Evolutionary conservation across 768 basidiomycete species (phyloP).

Genomic region (Lactifluus subvellereus): DNA sequence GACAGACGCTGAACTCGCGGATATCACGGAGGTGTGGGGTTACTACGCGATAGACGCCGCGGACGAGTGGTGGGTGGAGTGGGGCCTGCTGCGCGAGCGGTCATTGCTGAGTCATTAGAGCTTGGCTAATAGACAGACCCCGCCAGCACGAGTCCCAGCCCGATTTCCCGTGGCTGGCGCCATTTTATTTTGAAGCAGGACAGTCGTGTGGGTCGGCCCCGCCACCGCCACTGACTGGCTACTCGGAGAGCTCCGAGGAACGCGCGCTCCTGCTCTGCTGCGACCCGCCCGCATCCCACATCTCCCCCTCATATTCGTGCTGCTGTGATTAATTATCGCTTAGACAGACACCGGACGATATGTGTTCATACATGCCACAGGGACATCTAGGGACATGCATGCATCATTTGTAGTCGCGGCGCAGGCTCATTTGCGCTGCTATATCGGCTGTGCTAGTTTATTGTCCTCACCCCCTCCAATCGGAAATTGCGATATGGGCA

Average conservation of each 20-base stretch:
- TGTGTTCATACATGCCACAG: neutral
- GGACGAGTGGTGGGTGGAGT: conserved; percentile 24
- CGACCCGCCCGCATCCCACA: neutral
- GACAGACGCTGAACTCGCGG: conserved; percentile 16
- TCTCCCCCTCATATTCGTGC: neutral
- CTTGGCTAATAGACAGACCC: neutral
- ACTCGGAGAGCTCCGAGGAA: neutral
- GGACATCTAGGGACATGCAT: neutral
- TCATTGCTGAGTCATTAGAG: neutral
- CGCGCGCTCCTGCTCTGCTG: neutral
- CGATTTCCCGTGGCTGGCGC: neutral
- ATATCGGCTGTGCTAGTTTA: neutral
- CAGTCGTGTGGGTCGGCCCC: neutral
- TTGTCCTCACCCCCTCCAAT: neutral
- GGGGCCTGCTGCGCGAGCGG: conserved; percentile 21
- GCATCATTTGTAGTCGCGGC: neutral
- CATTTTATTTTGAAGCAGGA: neutral
- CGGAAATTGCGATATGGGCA: neutral
- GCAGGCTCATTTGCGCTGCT: neutral
- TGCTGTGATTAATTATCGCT: neutral
- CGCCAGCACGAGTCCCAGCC: neutral
- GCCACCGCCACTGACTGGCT: too few species aligned
- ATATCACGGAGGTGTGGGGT: conserved; percentile 18
- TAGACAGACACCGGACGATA: neutral
- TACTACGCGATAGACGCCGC: conserved; percentile 22